These are phyloP conservation scores for Cicer yamashitae DNA, from an alignment of 306 rosid species.

Conservation along the genomic window DNA sequence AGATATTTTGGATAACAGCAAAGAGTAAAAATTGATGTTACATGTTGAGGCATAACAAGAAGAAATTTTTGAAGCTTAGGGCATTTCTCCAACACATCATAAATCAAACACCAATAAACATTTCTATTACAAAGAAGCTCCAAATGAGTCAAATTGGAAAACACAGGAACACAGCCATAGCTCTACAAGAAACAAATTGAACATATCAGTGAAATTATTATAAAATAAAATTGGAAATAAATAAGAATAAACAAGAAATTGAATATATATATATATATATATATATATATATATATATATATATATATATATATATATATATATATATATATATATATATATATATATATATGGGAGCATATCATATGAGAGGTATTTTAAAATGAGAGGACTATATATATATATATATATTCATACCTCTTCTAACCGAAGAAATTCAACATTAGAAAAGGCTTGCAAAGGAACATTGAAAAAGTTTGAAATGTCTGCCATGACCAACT, in stretches of 20 bases:
- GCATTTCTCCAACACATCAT: constrained; percentile 12
- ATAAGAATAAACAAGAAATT: neutral
- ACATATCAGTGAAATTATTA: neutral
- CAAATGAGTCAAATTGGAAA: constrained; percentile 4
- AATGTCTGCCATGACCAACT: neutral
- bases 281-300: too few relatives aligned
- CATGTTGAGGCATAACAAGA: neutral
- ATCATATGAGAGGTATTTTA: too few relatives aligned
- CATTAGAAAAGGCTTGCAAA: neutral
- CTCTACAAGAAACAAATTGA: neutral
- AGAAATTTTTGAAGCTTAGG: neutral
- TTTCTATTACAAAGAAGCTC: neutral
- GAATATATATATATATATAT: neutral
- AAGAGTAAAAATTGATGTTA: neutral
- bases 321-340: too few relatives aligned
- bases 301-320: neutral
- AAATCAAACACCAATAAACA: neutral
- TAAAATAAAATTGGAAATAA: neutral
- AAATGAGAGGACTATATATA: neutral
- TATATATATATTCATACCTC: neutral
- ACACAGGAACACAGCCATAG: neutral
- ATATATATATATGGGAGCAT: too few relatives aligned
- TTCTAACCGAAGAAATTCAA: neutral
- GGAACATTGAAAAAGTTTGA: neutral
- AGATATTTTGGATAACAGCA: neutral